Percentiles rank a stretch among this genome's conserved stretches.
These are phyloP conservation scores for Westerdykella sp. DNA, from an alignment of 2,329 filamentous ascomycete species.

Conservation along the genomic window DNA sequence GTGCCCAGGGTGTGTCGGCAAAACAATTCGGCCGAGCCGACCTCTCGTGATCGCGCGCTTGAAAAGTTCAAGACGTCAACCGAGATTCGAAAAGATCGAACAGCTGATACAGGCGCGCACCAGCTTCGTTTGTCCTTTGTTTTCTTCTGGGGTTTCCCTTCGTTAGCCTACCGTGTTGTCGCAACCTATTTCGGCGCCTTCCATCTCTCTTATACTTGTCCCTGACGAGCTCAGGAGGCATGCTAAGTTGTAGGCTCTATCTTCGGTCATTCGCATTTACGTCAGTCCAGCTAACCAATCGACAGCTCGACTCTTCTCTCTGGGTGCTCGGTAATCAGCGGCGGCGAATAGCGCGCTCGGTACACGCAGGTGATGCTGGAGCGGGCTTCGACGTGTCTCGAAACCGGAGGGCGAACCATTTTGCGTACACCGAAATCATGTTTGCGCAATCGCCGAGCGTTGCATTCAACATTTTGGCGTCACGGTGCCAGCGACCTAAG, in stretches of 20 bases:
- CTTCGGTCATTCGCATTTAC: not conserved
- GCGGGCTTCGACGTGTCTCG: slow-evolving; percentile 54
- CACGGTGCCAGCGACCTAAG: slow-evolving; percentile 47
- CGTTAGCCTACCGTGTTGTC: not conserved
- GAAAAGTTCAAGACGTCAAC: slow-evolving; percentile 17
- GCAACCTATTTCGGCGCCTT: not conserved
- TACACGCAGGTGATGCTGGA: slow-evolving; percentile 48
- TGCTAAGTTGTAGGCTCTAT: slow-evolving; percentile 17
- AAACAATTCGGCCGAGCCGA: no score
- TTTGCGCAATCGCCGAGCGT: slow-evolving; percentile 42
- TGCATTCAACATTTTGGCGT: slow-evolving; percentile 53
- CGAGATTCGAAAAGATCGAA: slow-evolving; percentile 2
- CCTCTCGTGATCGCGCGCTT: slow-evolving; percentile 11
- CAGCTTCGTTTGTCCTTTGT: slow-evolving; percentile 4
- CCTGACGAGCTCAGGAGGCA: slow-evolving; percentile 8
- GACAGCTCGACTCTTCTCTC: slow-evolving; percentile 5
- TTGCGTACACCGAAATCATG: slow-evolving; percentile 38
- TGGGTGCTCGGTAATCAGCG: slow-evolving; percentile 16
- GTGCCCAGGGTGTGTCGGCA: slow-evolving; percentile 1
- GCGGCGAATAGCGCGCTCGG: slow-evolving; percentile 16
- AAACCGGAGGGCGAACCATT: slow-evolving; percentile 50
- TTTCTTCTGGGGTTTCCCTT: not conserved
- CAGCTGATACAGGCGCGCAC: no score
- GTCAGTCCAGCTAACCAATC: slow-evolving; percentile 1
- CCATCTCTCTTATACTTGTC: slow-evolving; percentile 5